Conservation (phyloP, 2,329 filamentous ascomycete genomes). For the Diaporthe sp. region DNA sequence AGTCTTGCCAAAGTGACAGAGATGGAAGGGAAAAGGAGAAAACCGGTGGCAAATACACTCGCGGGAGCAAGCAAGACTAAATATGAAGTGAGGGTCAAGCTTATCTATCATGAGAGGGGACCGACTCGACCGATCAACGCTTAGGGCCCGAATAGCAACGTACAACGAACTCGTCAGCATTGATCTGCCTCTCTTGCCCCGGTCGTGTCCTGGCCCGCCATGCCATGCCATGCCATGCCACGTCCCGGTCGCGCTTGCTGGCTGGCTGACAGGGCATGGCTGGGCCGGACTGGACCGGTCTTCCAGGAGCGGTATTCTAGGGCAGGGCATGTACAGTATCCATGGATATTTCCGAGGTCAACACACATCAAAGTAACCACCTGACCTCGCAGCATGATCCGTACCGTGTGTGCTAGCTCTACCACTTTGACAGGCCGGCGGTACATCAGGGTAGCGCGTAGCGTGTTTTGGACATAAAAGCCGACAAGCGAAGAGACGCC, state of each 20-base stretch:
- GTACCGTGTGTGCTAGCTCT: background rate
- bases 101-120: slow-evolving; percentile 15
- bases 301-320: slow-evolving; percentile 15
- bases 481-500: slow-evolving; percentile 21
- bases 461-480: slow-evolving; percentile 2
- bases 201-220: slow-evolving; percentile 4
- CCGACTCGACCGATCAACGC: slow-evolving; percentile 19
- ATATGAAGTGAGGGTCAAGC: slow-evolving; percentile 19
- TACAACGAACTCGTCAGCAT: slow-evolving; percentile 24
- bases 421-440: slow-evolving; percentile 1
- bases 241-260: slow-evolving; percentile 9
- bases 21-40: background rate
- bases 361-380: background rate
- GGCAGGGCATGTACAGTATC: background rate
- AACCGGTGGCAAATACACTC: background rate
- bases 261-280: slow-evolving; percentile 7
- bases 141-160: slow-evolving; percentile 15
- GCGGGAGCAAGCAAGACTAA: slow-evolving; percentile 13
- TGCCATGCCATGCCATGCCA: background rate
- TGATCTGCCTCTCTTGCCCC: background rate
- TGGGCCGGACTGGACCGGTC: slow-evolving; percentile 6
- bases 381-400: background rate
- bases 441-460: background rate
- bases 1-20: slow-evolving; percentile 18
- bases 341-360: slow-evolving; percentile 3